phyloP scores from a whole-genome alignment of 2,329 filamentous ascomycete species.

The Gremmenia infestans region DNA sequence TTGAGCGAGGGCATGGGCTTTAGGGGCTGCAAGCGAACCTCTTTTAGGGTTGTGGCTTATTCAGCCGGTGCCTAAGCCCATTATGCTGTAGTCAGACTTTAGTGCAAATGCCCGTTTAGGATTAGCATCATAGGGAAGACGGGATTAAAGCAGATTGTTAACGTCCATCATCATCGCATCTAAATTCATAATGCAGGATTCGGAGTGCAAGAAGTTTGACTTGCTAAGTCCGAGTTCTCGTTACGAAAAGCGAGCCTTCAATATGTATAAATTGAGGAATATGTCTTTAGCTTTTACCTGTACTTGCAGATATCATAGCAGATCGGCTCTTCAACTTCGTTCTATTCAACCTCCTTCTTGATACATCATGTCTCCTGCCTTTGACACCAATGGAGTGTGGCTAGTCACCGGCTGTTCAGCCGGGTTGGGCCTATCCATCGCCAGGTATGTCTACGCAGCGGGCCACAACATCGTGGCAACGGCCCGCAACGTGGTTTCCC shows the following conservation, averaged over 20 bases:
- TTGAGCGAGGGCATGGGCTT: too few species aligned
- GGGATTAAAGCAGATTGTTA: too few species aligned
- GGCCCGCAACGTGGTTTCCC: slow-evolving; percentile 38
- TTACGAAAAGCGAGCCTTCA: too few species aligned
- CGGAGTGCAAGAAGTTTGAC: too few species aligned
- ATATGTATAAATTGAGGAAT: too few species aligned
- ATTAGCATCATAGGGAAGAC: neutral
- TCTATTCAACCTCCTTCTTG: neutral
- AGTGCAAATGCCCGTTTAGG: slow-evolving; percentile 3
- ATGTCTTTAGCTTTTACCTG: too few species aligned
- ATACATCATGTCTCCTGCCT: slow-evolving; percentile 44
- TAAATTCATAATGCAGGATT: neutral
- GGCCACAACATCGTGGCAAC: slow-evolving; percentile 41
- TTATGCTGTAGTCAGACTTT: neutral
- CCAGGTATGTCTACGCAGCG: slow-evolving; percentile 32
- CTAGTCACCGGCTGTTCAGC: slow-evolving; percentile 43
- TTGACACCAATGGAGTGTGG: slow-evolving; percentile 31
- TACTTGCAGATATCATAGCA: too few species aligned
- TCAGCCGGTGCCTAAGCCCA: too few species aligned
- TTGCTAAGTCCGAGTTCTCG: too few species aligned
- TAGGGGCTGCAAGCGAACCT: too few species aligned
- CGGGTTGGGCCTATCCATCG: slow-evolving; percentile 40
- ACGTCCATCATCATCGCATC: neutral
- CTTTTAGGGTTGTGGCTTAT: too few species aligned
- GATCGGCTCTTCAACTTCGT: too few species aligned